Percentiles rank a stretch among this genome's conserved stretches.
These are phyloP conservation scores for Jamesozyma spencerorum DNA, from an alignment of 805 yeast species.

Conservation along the genomic window DNA sequence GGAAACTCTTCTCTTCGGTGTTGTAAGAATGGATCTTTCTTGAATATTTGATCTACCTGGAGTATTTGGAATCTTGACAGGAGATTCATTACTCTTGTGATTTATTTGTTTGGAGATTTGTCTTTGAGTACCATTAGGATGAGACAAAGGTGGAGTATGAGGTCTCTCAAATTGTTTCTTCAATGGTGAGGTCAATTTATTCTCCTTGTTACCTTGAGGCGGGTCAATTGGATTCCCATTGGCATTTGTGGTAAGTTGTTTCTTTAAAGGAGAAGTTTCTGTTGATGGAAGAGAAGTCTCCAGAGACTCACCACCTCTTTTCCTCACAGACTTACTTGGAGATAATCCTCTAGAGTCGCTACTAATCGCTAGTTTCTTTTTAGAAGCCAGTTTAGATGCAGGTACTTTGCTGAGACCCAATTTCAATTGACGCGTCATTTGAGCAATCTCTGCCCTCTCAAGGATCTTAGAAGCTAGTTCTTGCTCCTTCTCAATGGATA, in stretches of 20 bases:
- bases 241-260: not conserved
- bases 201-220: no score
- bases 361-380: not conserved
- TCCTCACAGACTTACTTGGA: conserved; percentile 1
- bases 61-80: conserved; percentile 3
- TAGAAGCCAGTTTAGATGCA: conserved; percentile 8
- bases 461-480: conserved; percentile 27
- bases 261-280: conserved; percentile 4
- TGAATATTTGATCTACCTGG: conserved; percentile 3
- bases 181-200: conserved; percentile 6
- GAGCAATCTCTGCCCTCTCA: conserved; percentile 30
- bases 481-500: conserved; percentile 24
- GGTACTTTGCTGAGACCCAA: conserved; percentile 26
- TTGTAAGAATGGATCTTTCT: conserved; percentile 3
- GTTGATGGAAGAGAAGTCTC: not conserved
- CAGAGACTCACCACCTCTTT: conserved; percentile 5
- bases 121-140: conserved; percentile 3
- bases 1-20: conserved; percentile 9
- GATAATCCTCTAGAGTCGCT: not conserved
- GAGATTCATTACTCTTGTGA: not conserved
- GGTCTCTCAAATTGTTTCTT: conserved; percentile 4
- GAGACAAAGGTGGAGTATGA: conserved; percentile 1
- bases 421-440: conserved; percentile 29
- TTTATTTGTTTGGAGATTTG: not conserved
- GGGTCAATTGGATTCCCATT: no score